Percentiles rank a stretch among this genome's conserved stretches.
phyloP scores from a whole-genome alignment of 176 grass and related monocot species.

The Calamus simplicifolius region DNA sequence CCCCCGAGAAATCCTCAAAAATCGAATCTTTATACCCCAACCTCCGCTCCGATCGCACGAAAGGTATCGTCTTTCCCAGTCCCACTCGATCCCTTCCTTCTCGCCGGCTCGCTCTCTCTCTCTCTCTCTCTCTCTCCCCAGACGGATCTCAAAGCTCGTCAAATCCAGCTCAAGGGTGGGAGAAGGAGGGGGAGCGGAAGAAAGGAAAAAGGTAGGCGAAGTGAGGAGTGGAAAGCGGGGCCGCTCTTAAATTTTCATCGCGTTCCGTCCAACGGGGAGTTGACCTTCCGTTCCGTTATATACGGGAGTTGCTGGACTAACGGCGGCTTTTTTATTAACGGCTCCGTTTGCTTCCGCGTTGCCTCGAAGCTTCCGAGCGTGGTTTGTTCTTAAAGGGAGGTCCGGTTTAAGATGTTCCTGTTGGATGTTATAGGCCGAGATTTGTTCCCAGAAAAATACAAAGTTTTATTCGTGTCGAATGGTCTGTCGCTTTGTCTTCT shows the following conservation, averaged over 20 bases:
- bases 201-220: not conserved
- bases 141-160: not conserved
- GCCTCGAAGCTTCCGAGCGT: too few relatives aligned
- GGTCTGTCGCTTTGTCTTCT: too few relatives aligned
- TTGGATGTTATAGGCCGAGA: too few relatives aligned
- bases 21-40: not conserved
- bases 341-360: too few relatives aligned
- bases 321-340: too few relatives aligned
- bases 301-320: too few relatives aligned
- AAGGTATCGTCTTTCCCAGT: not conserved
- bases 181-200: not conserved
- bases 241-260: not conserved
- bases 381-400: too few relatives aligned
- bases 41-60: not conserved
- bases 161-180: not conserved
- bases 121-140: not conserved
- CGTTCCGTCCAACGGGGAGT: not conserved
- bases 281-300: too few relatives aligned
- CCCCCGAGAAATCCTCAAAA: not conserved
- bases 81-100: slow-evolving; percentile 3
- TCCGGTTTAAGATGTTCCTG: too few relatives aligned
- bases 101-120: not conserved
- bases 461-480: too few relatives aligned
- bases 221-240: not conserved
- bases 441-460: too few relatives aligned